Evolutionary conservation across 306 rosid genomes (phyloP).

Genomic region (Dalbergia cultrata): DNA sequence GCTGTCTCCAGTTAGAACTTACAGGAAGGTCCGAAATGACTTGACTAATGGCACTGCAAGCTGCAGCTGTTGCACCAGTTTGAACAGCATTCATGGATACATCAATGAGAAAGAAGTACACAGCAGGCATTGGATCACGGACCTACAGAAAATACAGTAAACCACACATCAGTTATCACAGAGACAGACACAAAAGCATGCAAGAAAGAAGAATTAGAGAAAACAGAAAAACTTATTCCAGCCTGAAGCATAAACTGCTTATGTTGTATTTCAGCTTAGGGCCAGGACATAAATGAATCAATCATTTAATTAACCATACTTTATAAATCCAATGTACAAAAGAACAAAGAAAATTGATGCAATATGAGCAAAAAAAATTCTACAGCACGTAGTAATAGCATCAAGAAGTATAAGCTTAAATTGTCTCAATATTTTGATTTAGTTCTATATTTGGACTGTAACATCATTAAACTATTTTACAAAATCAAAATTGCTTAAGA

Average conservation of each 20-base stretch:
- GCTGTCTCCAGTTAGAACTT: constrained; percentile 58
- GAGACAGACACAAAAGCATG: neutral
- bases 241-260: constrained; percentile 27
- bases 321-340: constrained; percentile 25
- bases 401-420: constrained; percentile 21
- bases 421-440: neutral
- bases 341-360: constrained; percentile 11
- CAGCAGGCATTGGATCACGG: constrained; percentile 99
- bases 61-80: constrained; percentile 99
- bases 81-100: constrained; percentile 97
- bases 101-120: constrained; percentile 92
- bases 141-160: constrained; percentile 62
- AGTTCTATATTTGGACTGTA: neutral
- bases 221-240: constrained; percentile 6
- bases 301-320: constrained; percentile 1
- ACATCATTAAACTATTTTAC: neutral
- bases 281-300: constrained; percentile 26
- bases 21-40: constrained; percentile 94
- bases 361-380: constrained; percentile 17
- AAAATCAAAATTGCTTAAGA: neutral
- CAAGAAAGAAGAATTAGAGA: constrained; percentile 16
- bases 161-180: constrained; percentile 35
- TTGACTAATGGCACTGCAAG: constrained; percentile 97
- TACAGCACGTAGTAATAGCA: constrained; percentile 18
- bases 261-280: constrained; percentile 9